Percentiles rank a stretch among this genome's conserved stretches.
phyloP scores from a whole-genome alignment of 257 asterid genomes.

The Schizonepeta tenuifolia region DNA sequence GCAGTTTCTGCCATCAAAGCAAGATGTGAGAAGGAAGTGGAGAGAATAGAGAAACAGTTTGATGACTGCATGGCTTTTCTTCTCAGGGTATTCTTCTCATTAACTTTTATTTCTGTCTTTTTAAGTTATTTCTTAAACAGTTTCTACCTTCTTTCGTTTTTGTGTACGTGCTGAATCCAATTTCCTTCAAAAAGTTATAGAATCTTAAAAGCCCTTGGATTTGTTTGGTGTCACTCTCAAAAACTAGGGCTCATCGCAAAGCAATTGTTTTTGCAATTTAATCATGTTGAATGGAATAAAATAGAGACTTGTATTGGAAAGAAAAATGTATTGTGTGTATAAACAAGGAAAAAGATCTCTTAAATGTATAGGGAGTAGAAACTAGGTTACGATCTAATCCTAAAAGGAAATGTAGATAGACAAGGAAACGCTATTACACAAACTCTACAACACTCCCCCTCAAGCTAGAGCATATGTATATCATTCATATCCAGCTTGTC shows the following conservation, averaged over 20 bases:
- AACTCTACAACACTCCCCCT: too few species aligned
- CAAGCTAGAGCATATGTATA: too few species aligned
- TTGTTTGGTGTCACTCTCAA: not conserved
- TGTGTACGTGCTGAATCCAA: not conserved
- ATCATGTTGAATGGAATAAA: too few species aligned
- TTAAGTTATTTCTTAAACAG: not conserved
- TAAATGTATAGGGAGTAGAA: too few species aligned
- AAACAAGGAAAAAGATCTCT: too few species aligned
- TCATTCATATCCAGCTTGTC: too few species aligned
- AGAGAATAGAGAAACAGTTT: slow-evolving; percentile 85
- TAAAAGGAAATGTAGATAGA: too few species aligned
- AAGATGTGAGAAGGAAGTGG: slow-evolving; percentile 86
- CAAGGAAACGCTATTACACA: too few species aligned
- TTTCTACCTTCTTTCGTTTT: not conserved
- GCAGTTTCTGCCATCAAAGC: slow-evolving; percentile 74
- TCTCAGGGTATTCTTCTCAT: slow-evolving; percentile 67
- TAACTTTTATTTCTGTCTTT: not conserved
- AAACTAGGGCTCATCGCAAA: not conserved
- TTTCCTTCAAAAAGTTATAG: slow-evolving; percentile 7
- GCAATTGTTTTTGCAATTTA: not conserved
- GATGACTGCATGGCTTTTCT: slow-evolving; percentile 96
- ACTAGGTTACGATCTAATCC: too few species aligned
- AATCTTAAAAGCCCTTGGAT: not conserved
- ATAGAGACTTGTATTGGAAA: too few species aligned
- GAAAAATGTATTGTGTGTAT: too few species aligned